Evolutionary conservation across 2,329 filamentous ascomycete genomes (phyloP).

Genomic region (Leptographium lundbergii): DNA sequence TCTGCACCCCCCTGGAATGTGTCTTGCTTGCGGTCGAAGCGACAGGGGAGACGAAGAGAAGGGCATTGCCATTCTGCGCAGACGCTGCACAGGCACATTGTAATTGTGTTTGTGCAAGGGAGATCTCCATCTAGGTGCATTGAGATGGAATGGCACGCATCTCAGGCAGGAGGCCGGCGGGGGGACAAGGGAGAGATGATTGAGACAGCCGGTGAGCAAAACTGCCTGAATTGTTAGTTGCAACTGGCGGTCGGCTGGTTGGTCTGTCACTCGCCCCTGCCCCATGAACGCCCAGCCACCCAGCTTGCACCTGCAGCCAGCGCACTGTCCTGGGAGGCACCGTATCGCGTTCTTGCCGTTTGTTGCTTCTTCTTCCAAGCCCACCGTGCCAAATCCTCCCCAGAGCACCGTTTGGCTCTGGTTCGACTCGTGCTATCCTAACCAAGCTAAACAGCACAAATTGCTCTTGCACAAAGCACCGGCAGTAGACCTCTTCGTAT

Average conservation of each 20-base stretch:
- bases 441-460: not conserved
- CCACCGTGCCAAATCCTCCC: not conserved
- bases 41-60: not conserved
- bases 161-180: not conserved
- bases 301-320: not conserved
- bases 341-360: not conserved
- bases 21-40: not conserved
- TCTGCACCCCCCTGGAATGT: not conserved
- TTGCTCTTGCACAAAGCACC: not conserved
- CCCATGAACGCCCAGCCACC: not conserved
- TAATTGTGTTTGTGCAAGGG: not conserved
- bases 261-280: not conserved
- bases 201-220: not conserved
- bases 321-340: not conserved
- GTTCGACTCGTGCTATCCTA: not conserved
- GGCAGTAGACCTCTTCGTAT: too few species aligned
- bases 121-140: not conserved
- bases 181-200: not conserved
- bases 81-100: not conserved
- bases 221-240: not conserved
- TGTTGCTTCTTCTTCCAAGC: not conserved
- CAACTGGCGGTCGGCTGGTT: not conserved
- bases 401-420: not conserved
- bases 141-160: not conserved
- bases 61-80: not conserved